phyloP scores from a whole-genome alignment of 306 rosid species.

The Hippophae tibetana region DNA sequence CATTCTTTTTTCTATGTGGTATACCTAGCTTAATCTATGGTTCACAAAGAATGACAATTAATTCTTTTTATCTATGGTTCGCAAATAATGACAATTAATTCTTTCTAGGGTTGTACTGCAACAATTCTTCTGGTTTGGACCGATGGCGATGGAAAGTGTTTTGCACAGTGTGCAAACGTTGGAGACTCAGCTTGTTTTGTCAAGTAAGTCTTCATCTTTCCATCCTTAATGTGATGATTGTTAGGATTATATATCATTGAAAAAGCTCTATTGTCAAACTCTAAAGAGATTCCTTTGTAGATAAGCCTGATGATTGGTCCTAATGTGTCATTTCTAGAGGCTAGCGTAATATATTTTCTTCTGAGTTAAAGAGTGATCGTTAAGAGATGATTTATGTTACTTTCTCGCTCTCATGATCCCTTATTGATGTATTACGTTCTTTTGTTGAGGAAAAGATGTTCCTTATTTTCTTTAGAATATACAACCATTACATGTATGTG shows the following conservation, averaged over 20 bases:
- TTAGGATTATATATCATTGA: constrained; percentile 10
- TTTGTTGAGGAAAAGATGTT: too few relatives aligned
- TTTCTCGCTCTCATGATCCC: too few relatives aligned
- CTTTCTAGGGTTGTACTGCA: constrained; percentile 91
- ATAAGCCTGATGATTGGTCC: too few relatives aligned
- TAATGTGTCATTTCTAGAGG: too few relatives aligned
- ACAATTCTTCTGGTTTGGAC: constrained; percentile 91
- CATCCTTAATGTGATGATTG: constrained; percentile 12
- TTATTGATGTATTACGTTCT: too few relatives aligned
- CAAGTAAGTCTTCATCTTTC: constrained; percentile 43
- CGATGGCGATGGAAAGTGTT: constrained; percentile 46
- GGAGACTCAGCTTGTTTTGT: constrained; percentile 87
- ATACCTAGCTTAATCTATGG: neutral
- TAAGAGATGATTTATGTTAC: too few relatives aligned
- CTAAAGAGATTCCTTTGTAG: too few relatives aligned
- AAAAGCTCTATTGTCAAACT: neutral
- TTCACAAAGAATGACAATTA: constrained; percentile 15
- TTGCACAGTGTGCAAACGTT: constrained; percentile 91
- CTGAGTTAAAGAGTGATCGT: too few relatives aligned
- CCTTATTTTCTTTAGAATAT: too few relatives aligned
- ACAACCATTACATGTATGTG: too few relatives aligned
- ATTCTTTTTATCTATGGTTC: constrained; percentile 20
- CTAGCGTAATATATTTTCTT: too few relatives aligned
- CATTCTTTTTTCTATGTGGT: neutral
- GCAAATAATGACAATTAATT: constrained; percentile 18